Base-by-base conservation (phyloP, 2,329 filamentous ascomycete species). In the Rosellinia necatrix region DNA sequence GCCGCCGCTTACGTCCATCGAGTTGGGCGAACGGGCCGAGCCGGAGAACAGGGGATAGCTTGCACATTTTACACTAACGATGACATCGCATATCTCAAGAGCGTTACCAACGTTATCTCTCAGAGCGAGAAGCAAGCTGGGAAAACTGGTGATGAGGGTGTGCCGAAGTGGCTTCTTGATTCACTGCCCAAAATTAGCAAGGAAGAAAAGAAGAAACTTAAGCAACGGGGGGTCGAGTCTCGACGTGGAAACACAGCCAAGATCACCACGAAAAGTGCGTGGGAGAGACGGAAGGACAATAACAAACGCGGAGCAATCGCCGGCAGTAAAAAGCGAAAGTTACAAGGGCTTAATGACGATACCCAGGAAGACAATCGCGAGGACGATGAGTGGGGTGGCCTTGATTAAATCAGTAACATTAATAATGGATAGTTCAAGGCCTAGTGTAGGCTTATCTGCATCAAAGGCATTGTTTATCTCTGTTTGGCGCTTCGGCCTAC, bases 41-140 rank as follows among this genome's bases (percentile, higher is more conserved):
- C 92, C 0, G 94, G 94, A 0, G 85, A 90, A 67, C 92, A 92
- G 17, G 94, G 94, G 43, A 84, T 96, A 3, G 92, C 92, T 0
- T 88, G 99, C 1, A 99, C 94, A 0, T 88, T 96, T 56, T 99
- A 96, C 74, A 97, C 93, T 0, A 91, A 94, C 71, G 94, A 97
- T 59, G 94, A 99, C 68, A 88, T 97, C 3, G 89, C 90, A 0
- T 91, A 82, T 54, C 85, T 99, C 54, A 96, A 93, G 76, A 90
- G 86, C 61, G 90, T 99, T 24, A 94, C 92, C 29, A 97, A 97
- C 68, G 90, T 97, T 29, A 96, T 99, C 61, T 84, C 89, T 0
- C 84, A 85, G 19, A 92, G 89, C 63, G 90, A 97, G 74, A 89
- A 86, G 72, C 82, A 92, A 66, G 81, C 81, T 2, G 81, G 81